Conservation (phyloP, 2,329 filamentous ascomycete genomes). For the Botrytis byssoidea region DNA sequence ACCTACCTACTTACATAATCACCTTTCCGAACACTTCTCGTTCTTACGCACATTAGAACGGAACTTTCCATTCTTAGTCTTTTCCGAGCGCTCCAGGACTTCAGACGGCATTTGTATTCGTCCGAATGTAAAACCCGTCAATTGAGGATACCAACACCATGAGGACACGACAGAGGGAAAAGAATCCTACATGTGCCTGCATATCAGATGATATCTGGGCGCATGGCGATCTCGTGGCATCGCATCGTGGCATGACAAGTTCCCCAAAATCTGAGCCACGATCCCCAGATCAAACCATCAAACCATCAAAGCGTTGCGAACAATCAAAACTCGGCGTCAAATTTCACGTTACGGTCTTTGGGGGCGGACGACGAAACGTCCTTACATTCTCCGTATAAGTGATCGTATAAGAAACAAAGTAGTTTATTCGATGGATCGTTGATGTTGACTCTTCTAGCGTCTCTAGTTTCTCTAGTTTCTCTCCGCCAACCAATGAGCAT, state of each 20-base stretch:
- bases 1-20: not conserved
- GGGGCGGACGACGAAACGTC: not conserved
- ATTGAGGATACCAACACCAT: not conserved
- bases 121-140: not conserved
- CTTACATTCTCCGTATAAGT: not conserved
- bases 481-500: not conserved
- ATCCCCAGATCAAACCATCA: not conserved
- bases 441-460: not conserved
- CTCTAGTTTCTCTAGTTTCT: not conserved
- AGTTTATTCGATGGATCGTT: not conserved
- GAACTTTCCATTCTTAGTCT: not conserved
- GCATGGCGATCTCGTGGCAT: slow-evolving; percentile 3
- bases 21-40: not conserved
- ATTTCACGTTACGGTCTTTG: not conserved
- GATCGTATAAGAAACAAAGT: not conserved
- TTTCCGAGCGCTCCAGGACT: not conserved
- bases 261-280: not conserved
- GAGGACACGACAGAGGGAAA: not conserved
- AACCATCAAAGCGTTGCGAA: not conserved
- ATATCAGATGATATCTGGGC: not conserved
- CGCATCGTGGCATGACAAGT: not conserved
- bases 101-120: not conserved
- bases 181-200: not conserved
- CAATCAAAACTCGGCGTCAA: not conserved
- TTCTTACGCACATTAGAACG: not conserved